phyloP scores from a whole-genome alignment of 257 asterid genomes.

The Eustoma russellianum region DNA sequence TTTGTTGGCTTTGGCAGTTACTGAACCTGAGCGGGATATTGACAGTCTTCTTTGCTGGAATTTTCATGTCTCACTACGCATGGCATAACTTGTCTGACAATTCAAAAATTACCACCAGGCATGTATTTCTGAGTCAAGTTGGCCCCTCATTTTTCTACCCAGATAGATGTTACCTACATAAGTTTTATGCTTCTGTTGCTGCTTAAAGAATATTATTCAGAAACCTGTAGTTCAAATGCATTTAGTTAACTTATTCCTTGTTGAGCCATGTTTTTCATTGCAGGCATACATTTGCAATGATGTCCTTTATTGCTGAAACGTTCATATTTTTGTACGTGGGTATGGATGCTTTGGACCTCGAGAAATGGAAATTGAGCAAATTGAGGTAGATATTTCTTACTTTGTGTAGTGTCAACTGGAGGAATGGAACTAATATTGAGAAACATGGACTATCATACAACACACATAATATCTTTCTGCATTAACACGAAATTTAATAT shows the following conservation, averaged over 20 bases:
- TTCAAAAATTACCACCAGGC: slow-evolving; percentile 78
- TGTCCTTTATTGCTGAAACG: slow-evolving; percentile 89
- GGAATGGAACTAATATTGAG: not conserved
- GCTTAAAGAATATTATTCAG: too few relatives aligned
- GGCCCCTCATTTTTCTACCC: too few relatives aligned
- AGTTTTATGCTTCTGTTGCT: not conserved
- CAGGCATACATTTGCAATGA: slow-evolving; percentile 82
- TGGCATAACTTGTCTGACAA: slow-evolving; percentile 87
- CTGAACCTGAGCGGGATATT: slow-evolving; percentile 72
- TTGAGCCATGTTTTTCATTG: slow-evolving; percentile 11
- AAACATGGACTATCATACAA: too few relatives aligned
- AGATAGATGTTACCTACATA: too few relatives aligned
- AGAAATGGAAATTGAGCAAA: slow-evolving; percentile 80
- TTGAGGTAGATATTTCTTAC: slow-evolving; percentile 30
- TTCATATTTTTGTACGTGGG: slow-evolving; percentile 91
- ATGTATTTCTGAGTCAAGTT: not conserved
- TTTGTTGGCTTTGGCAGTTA: slow-evolving; percentile 30
- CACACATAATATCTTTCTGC: too few relatives aligned
- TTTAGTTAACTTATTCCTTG: not conserved
- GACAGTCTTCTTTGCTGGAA: slow-evolving; percentile 84
- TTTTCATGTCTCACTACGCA: slow-evolving; percentile 90
- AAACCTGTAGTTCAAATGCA: not conserved
- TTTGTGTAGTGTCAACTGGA: not conserved
- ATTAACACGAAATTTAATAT: too few relatives aligned
- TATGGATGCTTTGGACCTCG: slow-evolving; percentile 81